Evolutionary conservation across 306 rosid genomes (phyloP).

Genomic region (Abrus precatorius): DNA sequence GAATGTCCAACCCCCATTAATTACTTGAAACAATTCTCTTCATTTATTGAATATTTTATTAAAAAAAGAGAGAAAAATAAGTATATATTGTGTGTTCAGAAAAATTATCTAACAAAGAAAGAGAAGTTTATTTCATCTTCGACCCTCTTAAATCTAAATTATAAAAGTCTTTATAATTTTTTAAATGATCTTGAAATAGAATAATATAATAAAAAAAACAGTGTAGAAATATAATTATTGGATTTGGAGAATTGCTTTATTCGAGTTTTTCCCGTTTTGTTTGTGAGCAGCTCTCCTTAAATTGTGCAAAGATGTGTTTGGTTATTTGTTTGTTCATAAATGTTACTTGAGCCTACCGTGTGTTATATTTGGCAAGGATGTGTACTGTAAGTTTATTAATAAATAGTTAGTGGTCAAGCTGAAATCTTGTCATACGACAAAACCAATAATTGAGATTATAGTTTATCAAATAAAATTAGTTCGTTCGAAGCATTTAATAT

Average conservation of each 20-base stretch:
- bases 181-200: conserved; percentile 5
- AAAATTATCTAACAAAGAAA: no score
- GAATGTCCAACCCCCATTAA: not conserved
- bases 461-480: conserved; percentile 24
- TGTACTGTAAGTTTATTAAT: conserved; percentile 21
- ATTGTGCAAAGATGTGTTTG: conserved; percentile 27
- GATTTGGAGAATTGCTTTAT: conserved; percentile 14
- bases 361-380: conserved; percentile 28
- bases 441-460: conserved; percentile 45
- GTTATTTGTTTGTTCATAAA: conserved; percentile 37
- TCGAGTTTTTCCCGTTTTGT: conserved; percentile 13
- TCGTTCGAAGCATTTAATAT: not conserved
- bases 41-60: no score
- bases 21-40: no score
- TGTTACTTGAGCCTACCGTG: conserved; percentile 29
- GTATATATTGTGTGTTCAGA: no score
- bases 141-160: no score
- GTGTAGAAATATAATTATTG: not conserved
- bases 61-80: no score
- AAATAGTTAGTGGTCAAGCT: conserved; percentile 36
- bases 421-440: conserved; percentile 42
- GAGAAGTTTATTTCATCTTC: no score
- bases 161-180: no score
- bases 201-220: not conserved
- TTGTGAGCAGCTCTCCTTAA: conserved; percentile 9